phyloP scores from a whole-genome alignment of 805 yeast species.

The Teunomyces cretensis region DNA sequence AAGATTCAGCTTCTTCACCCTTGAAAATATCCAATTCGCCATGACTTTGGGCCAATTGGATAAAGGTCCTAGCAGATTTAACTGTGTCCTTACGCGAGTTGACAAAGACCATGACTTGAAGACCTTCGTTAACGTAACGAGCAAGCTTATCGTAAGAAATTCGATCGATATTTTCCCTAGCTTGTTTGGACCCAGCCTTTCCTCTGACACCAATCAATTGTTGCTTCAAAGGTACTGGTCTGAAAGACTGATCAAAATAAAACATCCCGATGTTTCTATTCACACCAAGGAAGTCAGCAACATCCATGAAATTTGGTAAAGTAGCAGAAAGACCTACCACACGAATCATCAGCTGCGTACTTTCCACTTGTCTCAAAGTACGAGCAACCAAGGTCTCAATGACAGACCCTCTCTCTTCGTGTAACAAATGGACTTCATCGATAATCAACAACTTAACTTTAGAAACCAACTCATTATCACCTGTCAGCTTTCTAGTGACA shows the following conservation, averaged over 20 bases:
- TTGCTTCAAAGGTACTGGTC: constrained; percentile 93
- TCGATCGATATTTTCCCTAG: constrained; percentile 70
- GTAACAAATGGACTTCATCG: constrained; percentile 94
- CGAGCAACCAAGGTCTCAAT: constrained; percentile 94
- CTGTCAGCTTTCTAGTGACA: constrained; percentile 88
- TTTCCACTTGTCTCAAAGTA: constrained; percentile 91
- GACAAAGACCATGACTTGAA: constrained; percentile 95
- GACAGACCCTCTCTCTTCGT: constrained; percentile 97
- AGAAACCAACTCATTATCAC: constrained; percentile 80
- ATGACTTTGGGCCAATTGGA: constrained; percentile 61
- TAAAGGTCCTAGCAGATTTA: constrained; percentile 73
- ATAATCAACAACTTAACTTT: constrained; percentile 85
- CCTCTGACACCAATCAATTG: constrained; percentile 84
- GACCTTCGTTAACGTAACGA: constrained; percentile 64
- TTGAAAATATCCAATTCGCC: constrained; percentile 56
- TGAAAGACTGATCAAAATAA: constrained; percentile 86
- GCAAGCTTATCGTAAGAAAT: constrained; percentile 75
- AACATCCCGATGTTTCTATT: constrained; percentile 90
- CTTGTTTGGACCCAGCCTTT: constrained; percentile 72
- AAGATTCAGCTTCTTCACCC: constrained; percentile 22
- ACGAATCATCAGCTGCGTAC: constrained; percentile 89
- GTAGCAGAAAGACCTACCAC: constrained; percentile 95
- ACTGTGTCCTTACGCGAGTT: constrained; percentile 93
- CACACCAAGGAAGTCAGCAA: constrained; percentile 91
- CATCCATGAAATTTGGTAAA: constrained; percentile 86